Percentiles rank a stretch among this genome's conserved stretches.
phyloP scores from a whole-genome alignment of 129 eudicot species.

The Lonicera japonica region DNA sequence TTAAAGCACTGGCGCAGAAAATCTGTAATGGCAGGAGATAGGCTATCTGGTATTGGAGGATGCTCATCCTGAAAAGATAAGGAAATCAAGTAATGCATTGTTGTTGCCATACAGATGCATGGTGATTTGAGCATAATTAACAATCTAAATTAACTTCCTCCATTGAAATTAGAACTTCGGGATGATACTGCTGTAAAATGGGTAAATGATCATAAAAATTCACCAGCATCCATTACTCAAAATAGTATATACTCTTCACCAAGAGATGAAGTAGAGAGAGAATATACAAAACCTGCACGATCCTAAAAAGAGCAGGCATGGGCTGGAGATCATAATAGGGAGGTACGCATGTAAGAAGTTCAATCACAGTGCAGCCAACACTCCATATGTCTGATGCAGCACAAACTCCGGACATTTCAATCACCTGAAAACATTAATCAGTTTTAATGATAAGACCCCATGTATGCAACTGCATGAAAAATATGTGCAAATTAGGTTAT shows the following conservation, averaged over 20 bases:
- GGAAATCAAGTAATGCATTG: conserved; percentile 7
- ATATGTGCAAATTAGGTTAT: not conserved
- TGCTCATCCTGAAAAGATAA: conserved; percentile 69
- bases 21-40: conserved; percentile 88
- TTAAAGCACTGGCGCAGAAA: conserved; percentile 91
- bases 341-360: conserved; percentile 93
- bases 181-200: no score
- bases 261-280: not conserved
- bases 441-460: not conserved
- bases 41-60: conserved; percentile 94
- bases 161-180: not conserved
- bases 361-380: conserved; percentile 99
- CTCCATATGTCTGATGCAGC: conserved; percentile 99
- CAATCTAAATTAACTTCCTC: not conserved
- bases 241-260: no score
- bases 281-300: conserved; percentile 65
- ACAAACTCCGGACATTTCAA: conserved; percentile 99
- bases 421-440: conserved; percentile 54
- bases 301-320: conserved; percentile 97
- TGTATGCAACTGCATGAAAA: not conserved
- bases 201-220: not conserved
- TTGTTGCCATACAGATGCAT: not conserved
- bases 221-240: not conserved
- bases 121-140: not conserved
- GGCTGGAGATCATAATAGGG: conserved; percentile 99